Evolutionary conservation across 169 alveolate species (phyloP), one percentile per base, ranked within the genome.

Genomic region (Plasmodium gallinaceum): DNA sequence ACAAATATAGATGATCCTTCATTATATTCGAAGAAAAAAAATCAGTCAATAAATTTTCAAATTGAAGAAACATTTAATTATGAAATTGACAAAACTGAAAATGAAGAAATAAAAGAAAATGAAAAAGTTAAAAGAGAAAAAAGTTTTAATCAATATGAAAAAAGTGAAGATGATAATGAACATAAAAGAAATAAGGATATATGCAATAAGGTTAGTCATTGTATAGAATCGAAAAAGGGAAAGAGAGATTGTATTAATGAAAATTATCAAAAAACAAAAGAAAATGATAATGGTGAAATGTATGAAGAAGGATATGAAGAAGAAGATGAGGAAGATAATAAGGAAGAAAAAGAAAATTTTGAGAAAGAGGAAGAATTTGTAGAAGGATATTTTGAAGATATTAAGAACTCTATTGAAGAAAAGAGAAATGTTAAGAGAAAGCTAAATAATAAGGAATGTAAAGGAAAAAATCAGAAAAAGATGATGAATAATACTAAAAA

Each of bases 1-100:
- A 37, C 39, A 42, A 16, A 52, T 20, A 14, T 43, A 12, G 62
- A 73, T 18, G 45, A 73, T 26, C n/a, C 39, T 1, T 24, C 12
- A 54, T 6, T 2, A 37, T 52, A 74, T 26, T 20, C 7, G 16
- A 74, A 60, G 8, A 74, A 42, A 45, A 58, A 12, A 42, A 12
- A 74, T 14, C 64, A 60, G 8, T 60, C 60, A n/a, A 9, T 48
- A 39, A 43, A 74, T 74, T 74, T 24, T 14, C 48, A 74, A 60
- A 43, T 14, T 45, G 46, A 60, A 57, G 74, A 60, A 22, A 9
- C 71, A 14, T 46, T 58, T 43, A 43, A 3, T 26, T 51, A 60
- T 66, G 39, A 60, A n/a, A 61, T 37, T 26, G 37, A 61, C 0
- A 73, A 57, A 32, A 18, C 60, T 57, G 62, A 73, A 9, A 73